Evolutionary conservation across 345 rosid species (phyloP).

Genomic region (Fremontodendron californicum): DNA sequence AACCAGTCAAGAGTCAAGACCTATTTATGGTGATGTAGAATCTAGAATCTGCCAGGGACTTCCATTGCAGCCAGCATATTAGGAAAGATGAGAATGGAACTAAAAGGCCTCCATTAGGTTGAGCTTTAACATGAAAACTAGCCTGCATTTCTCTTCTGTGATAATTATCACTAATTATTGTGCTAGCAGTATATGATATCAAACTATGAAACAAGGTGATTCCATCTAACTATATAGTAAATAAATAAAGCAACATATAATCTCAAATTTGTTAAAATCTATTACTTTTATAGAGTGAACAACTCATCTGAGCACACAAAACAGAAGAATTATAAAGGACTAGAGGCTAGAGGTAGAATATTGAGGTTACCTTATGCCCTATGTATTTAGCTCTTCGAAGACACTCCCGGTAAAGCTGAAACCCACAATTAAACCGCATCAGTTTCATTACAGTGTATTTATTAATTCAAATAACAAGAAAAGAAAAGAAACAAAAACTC

Average conservation of each 20-base stretch:
- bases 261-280: neutral
- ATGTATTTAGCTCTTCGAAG: slow-evolving; percentile 88
- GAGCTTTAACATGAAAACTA: neutral
- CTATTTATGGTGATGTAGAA: neutral
- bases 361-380: slow-evolving; percentile 57
- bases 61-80: neutral
- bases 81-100: neutral
- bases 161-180: neutral
- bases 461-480: neutral
- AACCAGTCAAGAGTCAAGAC: neutral
- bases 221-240: neutral
- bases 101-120: neutral
- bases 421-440: neutral
- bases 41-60: neutral
- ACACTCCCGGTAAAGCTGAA: slow-evolving; percentile 92
- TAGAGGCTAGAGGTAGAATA: neutral
- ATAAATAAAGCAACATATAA: neutral
- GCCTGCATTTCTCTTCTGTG: neutral
- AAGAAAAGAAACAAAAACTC: neutral
- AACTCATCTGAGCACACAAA: neutral
- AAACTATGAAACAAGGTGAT: neutral
- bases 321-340: neutral
- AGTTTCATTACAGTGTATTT: neutral
- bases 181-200: neutral
- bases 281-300: neutral